Evolutionary conservation across 805 yeast species (phyloP), one percentile per base, ranked within the genome.

Genomic region (Wickerhamiella dianesei): DNA sequence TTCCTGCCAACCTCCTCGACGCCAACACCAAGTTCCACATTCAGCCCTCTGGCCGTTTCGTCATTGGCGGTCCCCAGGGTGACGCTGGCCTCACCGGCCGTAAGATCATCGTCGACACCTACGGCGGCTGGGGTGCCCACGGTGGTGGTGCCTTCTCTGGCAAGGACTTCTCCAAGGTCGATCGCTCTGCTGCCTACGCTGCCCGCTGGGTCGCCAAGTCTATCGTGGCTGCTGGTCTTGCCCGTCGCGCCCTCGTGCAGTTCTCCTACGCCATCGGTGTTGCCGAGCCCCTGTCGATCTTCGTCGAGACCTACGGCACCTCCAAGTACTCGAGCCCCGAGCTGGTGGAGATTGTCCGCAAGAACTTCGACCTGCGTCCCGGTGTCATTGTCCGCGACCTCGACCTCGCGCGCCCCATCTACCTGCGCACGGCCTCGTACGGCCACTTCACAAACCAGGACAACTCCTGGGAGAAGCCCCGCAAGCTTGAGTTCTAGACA

Each of bases 111-210:
- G 98, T 92, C 67, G 98, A 92, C 72, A 94, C 98, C 56, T 92
- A 92, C 75, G 98, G 98, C 76, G 98, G 98, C 64, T 94, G 98
- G 94, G 96, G 98, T 73, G 97, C 98, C 64, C 98, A 92, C 77
- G 98, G 98, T 74, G 98, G 98, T 77, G 98, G 98, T 77, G 98
- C 98, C 56, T 92, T 92, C 87, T 83, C 95, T 56, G 98, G 98
- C 72, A 92, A 92, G 78, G 98, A 92, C 73, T 92, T 85, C 84
- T 86, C 96, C 69, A 92, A 92, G 79, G 98, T 92, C 64, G 98
- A 92, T 72, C 85, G 98, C 76, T 89, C 97, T 56, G 98, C 98
- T 66, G 98, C 98, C 59, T 92, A 92, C 68, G 96, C 98, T 64
- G 98, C 98, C 62, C 87, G 98, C 77, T 92, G 98, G 98, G 96